A percentile compares a stretch with the other conserved stretches of the same genome.
phyloP scores from a whole-genome alignment of 2,329 filamentous ascomycete species.

The Colletotrichum somersetense region DNA sequence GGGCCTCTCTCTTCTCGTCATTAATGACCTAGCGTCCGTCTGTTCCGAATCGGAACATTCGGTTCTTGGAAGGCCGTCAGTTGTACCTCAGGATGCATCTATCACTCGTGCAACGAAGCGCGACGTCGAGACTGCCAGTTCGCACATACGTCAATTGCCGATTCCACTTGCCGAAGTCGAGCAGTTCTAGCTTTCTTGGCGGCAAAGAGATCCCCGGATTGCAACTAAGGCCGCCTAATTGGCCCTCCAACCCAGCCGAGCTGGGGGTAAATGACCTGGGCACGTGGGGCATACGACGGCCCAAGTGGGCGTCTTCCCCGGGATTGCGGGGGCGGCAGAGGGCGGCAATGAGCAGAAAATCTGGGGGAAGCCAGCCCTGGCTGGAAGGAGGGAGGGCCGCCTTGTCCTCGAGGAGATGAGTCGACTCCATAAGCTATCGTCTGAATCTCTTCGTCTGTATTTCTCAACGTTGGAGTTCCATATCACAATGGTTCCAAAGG shows the following conservation, averaged over 20 bases:
- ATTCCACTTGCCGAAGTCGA: constrained; percentile 38
- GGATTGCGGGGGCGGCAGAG: constrained; percentile 33
- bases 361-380: constrained; percentile 21
- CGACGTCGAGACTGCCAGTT: background rate
- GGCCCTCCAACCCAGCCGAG: background rate
- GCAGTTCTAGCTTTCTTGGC: constrained; percentile 23
- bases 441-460: background rate
- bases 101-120: background rate
- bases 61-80: constrained; percentile 5
- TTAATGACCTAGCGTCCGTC: background rate
- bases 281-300: constrained; percentile 26
- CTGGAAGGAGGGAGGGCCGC: background rate
- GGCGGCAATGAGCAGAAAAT: constrained; percentile 15
- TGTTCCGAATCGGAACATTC: background rate
- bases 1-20: background rate
- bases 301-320: constrained; percentile 31
- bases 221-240: constrained; percentile 22
- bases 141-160: constrained; percentile 27
- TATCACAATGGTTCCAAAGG: background rate
- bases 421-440: background rate
- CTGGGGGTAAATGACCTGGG: constrained; percentile 14
- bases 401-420: background rate
- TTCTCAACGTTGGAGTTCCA: too few species aligned
- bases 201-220: constrained; percentile 14
- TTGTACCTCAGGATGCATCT: background rate